A percentile compares a stretch with the other conserved stretches of the same genome.
Conservation (phyloP, 2,329 filamentous ascomycete genomes). For the Cladosporium sp. region DNA sequence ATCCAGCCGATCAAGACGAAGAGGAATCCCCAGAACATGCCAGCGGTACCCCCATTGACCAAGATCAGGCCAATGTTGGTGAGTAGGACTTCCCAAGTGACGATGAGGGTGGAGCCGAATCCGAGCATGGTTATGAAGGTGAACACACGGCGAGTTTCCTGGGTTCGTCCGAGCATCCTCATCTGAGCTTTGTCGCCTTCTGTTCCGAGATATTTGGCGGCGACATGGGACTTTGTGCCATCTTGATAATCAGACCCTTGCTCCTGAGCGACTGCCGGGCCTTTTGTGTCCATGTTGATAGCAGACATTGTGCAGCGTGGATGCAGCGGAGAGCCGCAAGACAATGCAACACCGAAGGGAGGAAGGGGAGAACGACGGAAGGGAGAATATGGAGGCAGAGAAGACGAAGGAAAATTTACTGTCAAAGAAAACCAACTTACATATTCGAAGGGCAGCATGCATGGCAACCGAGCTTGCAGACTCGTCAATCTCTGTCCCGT, state of each 20-base stretch:
- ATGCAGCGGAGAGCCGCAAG: not conserved
- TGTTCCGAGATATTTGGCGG: slow-evolving; percentile 8
- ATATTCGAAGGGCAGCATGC: not conserved
- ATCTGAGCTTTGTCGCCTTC: slow-evolving; percentile 8
- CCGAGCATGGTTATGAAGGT: slow-evolving; percentile 28
- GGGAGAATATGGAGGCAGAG: not conserved
- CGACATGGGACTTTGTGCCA: not conserved
- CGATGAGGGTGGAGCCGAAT: slow-evolving; percentile 28
- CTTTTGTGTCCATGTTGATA: not conserved
- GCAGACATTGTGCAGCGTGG: not conserved
- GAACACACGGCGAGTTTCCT: slow-evolving; percentile 24
- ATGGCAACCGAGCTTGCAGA: not conserved
- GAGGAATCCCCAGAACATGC: slow-evolving; percentile 29
- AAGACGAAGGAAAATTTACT: not conserved
- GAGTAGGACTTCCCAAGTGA: slow-evolving; percentile 28
- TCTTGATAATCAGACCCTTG: not conserved
- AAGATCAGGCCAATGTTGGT: slow-evolving; percentile 17
- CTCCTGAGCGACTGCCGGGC: not conserved
- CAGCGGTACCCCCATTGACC: slow-evolving; percentile 30
- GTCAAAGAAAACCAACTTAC: not conserved
- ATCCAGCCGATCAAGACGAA: slow-evolving; percentile 25
- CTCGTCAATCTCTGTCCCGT: not conserved
- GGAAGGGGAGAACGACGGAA: not conserved
- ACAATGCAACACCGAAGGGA: not conserved
- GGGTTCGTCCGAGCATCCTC: slow-evolving; percentile 2